Evolutionary conservation across 352 stramenopile genomes (phyloP), one percentile per base, ranked within the genome.

Genomic region (Globisporangium heterothallicum): DNA sequence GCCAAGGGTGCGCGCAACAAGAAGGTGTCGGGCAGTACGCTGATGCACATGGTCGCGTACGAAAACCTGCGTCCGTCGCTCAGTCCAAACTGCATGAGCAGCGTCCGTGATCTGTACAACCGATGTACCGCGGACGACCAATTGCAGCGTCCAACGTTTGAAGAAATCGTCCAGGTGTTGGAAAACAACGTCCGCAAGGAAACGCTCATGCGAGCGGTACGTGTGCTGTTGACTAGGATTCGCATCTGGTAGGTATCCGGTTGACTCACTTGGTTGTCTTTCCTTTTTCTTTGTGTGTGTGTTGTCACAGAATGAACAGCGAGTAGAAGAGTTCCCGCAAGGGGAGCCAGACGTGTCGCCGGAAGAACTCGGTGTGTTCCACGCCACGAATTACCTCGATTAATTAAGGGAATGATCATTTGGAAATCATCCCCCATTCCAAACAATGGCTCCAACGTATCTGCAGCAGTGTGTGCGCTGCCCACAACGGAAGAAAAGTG

Each of bases 21-120:
- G 58, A 88, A 87, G 61, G 78, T 94, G 14, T 85, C 78, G 38
- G 82, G 84, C 34, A 92, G 80, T 58, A 88, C 82, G 47, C 64
- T 93, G 35, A 91, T 94, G 82, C 82, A 92, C 71, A 93, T 92
- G 81, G 80, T 94, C 30, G 84, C 80, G n/a, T 92, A 94, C 63
- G 74, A 93, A 53, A 87, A 90, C 53, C 64, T 94, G 43, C 84
- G 84, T 38, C 84, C 84, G 14, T 93, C 76, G 53, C 61, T 94
- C 30, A 91, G 80, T 57, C 78, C 84, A 10, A 84, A 77, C 59
- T 93, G 82, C 68, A 88, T 94, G 75, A 56, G 86, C 53, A 90
- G 73, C 52, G 74, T 93, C 19, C 80, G 78, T 29, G 76, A 90
- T 36, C 59, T 94, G 34, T 92, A 88, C 59, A 72, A 83, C 38